These are phyloP conservation scores for Salix udensis DNA, from an alignment of 345 rosid species.

Conservation along the genomic window DNA sequence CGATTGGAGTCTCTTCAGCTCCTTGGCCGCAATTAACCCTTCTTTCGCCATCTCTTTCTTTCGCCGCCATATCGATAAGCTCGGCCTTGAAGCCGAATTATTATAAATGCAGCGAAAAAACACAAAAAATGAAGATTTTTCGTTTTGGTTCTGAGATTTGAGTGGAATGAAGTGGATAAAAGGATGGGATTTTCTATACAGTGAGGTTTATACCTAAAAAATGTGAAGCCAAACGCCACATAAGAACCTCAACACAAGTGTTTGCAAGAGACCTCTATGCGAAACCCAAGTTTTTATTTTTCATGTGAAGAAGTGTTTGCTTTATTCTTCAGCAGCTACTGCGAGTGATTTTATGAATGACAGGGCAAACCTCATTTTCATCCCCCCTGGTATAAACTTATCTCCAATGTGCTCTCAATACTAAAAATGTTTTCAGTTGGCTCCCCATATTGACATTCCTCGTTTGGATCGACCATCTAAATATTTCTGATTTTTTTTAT, in stretches of 20 bases:
- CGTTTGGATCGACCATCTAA: background rate
- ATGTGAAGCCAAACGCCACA: conserved; percentile 4
- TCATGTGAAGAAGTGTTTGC: background rate
- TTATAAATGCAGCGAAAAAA: conserved; percentile 23
- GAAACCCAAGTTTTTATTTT: background rate
- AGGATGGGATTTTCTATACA: background rate
- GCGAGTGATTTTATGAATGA: background rate
- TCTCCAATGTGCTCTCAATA: background rate
- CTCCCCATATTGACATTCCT: background rate
- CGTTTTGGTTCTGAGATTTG: background rate
- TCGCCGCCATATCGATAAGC: conserved; percentile 96
- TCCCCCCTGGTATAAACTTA: background rate
- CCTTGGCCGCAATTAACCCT: conserved; percentile 74
- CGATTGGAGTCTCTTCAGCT: conserved; percentile 67
- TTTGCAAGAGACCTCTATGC: background rate
- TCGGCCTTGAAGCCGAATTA: conserved; percentile 62
- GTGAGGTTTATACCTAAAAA: background rate
- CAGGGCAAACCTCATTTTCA: background rate
- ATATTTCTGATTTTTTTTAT: background rate
- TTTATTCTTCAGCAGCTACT: background rate
- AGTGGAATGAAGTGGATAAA: background rate
- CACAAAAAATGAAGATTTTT: background rate
- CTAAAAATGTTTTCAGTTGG: background rate
- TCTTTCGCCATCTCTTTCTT: conserved; percentile 91
- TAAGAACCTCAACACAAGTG: background rate